Percentiles rank a stretch among this genome's conserved stretches.
Conservation (phyloP, 257 asterid species). For the Rehmannia glutinosa region DNA sequence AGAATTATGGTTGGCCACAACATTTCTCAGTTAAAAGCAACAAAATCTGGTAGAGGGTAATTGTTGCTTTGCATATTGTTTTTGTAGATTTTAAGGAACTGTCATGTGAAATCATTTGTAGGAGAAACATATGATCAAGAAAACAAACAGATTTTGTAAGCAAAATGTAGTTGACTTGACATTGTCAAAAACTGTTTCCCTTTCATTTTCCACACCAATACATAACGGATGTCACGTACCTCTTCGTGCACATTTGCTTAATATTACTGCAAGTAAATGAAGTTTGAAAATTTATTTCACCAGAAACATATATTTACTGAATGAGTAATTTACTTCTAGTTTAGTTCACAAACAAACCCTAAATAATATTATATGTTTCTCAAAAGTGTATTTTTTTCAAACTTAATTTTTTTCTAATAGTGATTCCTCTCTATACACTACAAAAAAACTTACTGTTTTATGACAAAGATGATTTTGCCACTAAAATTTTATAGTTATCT, state of each 20-base stretch:
- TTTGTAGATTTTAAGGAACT: constrained; percentile 34
- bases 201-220: constrained; percentile 46
- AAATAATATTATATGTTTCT: no score
- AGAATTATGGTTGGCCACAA: constrained; percentile 11
- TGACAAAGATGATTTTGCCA: no score
- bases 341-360: no score
- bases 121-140: neutral
- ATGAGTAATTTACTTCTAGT: no score
- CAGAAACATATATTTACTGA: no score
- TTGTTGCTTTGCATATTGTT: constrained; percentile 46
- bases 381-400: no score
- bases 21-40: constrained; percentile 6
- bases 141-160: neutral
- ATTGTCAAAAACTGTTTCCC: constrained; percentile 26
- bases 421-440: no score
- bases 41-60: constrained; percentile 39
- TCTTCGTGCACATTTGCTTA: neutral
- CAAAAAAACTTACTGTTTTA: no score
- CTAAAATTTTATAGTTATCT: no score
- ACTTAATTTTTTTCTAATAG: no score
- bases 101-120: constrained; percentile 11
- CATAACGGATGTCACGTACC: neutral
- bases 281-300: no score
- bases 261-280: neutral
- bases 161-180: constrained; percentile 11